phyloP scores from a whole-genome alignment of 2,329 filamentous ascomycete genomes.

The Aspergillus fischeri region DNA sequence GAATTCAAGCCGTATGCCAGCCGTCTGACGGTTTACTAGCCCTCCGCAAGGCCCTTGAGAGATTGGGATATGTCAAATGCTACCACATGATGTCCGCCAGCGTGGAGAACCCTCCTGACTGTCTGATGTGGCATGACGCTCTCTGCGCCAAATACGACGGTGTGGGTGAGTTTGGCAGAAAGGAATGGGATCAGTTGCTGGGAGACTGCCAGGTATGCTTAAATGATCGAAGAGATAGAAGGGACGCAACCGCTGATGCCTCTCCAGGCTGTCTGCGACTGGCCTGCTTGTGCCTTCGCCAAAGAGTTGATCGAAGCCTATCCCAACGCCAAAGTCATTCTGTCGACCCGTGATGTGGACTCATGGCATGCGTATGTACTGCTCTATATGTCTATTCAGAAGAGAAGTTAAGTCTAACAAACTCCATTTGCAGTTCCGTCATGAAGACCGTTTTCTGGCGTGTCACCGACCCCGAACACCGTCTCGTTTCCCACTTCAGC shows the following conservation, averaged over 20 bases:
- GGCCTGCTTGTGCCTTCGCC: constrained; percentile 64
- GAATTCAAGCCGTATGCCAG: background rate
- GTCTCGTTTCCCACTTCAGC: constrained; percentile 52
- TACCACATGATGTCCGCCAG: constrained; percentile 72
- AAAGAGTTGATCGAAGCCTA: constrained; percentile 68
- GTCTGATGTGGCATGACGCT: constrained; percentile 67
- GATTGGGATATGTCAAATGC: constrained; percentile 63
- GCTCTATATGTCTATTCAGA: background rate
- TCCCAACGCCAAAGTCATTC: constrained; percentile 67
- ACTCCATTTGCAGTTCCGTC: constrained; percentile 42
- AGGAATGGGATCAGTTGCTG: constrained; percentile 66
- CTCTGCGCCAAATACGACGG: constrained; percentile 60
- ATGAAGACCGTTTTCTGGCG: constrained; percentile 67
- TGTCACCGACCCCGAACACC: constrained; percentile 59
- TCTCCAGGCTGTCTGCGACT: constrained; percentile 60
- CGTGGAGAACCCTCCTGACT: constrained; percentile 65
- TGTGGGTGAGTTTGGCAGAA: constrained; percentile 58
- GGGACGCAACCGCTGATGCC: background rate
- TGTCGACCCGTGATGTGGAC: constrained; percentile 64
- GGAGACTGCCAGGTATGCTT: constrained; percentile 52
- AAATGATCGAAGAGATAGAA: background rate
- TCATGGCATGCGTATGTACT: constrained; percentile 53
- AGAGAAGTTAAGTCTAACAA: background rate
- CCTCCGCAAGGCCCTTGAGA: constrained; percentile 61
- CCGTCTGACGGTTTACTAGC: constrained; percentile 37